These are phyloP conservation scores for Clonostachys rosea DNA, from an alignment of 2,329 filamentous ascomycete genomes.

Conservation along the genomic window DNA sequence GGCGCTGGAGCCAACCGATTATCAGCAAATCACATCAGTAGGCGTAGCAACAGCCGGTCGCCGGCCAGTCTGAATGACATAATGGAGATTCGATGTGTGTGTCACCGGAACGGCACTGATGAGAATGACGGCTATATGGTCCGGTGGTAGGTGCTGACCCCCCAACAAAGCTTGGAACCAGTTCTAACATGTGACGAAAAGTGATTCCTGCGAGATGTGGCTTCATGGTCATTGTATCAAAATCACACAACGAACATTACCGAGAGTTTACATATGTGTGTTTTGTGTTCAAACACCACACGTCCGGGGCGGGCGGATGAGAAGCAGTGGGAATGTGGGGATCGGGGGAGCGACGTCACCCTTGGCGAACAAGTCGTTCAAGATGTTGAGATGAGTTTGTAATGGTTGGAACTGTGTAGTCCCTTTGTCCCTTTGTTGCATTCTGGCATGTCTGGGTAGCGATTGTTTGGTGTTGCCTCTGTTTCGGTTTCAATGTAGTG, in stretches of 20 bases:
- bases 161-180: neutral
- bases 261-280: conserved; percentile 58
- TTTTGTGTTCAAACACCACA: conserved; percentile 59
- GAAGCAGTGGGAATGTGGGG: conserved; percentile 31
- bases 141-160: conserved; percentile 43
- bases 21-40: conserved; percentile 37
- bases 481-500: no score
- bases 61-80: conserved; percentile 20
- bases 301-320: conserved; percentile 40
- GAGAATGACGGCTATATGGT: conserved; percentile 53
- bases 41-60: conserved; percentile 14
- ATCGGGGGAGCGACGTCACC: conserved; percentile 24
- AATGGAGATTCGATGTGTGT: conserved; percentile 51
- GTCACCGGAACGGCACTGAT: conserved; percentile 36
- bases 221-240: conserved; percentile 61
- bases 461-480: no score
- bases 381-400: conserved; percentile 29
- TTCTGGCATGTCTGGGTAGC: neutral
- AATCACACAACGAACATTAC: conserved; percentile 50
- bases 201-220: conserved; percentile 62
- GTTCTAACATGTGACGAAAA: conserved; percentile 15
- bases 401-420: neutral
- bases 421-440: conserved; percentile 22
- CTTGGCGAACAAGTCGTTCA: conserved; percentile 35
- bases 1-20: conserved; percentile 21